Conservation (phyloP, 2,329 filamentous ascomycete genomes). For the Cercospora sesami region DNA sequence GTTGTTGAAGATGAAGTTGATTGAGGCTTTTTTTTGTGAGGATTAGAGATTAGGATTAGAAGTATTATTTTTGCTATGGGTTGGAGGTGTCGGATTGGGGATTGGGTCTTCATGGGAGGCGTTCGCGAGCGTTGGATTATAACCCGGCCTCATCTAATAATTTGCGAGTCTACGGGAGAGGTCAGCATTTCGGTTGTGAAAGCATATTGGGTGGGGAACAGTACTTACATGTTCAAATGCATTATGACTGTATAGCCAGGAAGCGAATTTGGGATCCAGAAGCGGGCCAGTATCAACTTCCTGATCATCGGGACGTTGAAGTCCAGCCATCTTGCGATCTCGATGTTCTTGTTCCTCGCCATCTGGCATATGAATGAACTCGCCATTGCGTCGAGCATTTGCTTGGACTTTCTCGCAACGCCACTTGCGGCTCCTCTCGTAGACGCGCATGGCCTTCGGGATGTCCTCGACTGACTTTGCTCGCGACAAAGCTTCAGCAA, state of each 20-base stretch:
- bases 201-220: neutral
- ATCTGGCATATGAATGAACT: constrained; percentile 14
- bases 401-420: constrained; percentile 14
- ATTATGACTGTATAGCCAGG: constrained; percentile 4
- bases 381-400: constrained; percentile 9
- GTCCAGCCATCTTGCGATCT: constrained; percentile 8
- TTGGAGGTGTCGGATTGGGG: neutral
- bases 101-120: neutral
- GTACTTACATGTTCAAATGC: constrained; percentile 10
- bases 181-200: neutral
- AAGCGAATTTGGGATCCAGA: neutral
- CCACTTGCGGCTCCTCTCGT: constrained; percentile 13
- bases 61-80: neutral
- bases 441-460: constrained; percentile 2
- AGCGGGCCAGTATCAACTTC: constrained; percentile 12
- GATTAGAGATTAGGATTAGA: constrained; percentile 22
- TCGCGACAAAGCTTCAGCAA: neutral
- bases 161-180: neutral
- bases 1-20: constrained; percentile 4
- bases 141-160: neutral
- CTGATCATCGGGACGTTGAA: neutral
- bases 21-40: constrained; percentile 22
- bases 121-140: neutral
- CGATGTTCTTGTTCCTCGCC: constrained; percentile 15
- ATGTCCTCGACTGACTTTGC: neutral